Conservation (phyloP, 768 basidiomycete genomes). For the Xanthoconium purpureum region DNA sequence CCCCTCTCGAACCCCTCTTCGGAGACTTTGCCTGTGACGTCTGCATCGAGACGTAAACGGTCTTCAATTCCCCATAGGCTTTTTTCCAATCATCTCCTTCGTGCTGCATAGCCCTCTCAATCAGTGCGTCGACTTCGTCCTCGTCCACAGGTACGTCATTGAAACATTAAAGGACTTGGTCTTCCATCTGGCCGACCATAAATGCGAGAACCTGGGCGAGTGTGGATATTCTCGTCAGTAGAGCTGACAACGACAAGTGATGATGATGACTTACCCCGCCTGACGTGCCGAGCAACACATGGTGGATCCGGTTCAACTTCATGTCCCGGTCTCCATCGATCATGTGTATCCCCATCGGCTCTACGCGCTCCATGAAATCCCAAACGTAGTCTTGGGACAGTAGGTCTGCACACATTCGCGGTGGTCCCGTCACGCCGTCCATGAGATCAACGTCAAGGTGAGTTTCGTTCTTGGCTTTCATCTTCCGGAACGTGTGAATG, state of each 20-base stretch:
- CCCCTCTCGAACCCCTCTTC: too few relatives aligned
- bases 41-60: too few relatives aligned
- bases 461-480: background rate
- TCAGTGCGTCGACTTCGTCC: too few relatives aligned
- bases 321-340: background rate
- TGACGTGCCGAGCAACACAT: background rate
- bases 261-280: background rate
- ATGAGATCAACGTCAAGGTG: background rate
- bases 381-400: background rate
- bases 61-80: too few relatives aligned
- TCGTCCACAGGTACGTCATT: too few relatives aligned
- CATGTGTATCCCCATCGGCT: background rate
- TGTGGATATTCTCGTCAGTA: background rate
- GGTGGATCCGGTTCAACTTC: background rate
- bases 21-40: too few relatives aligned
- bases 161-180: too few relatives aligned
- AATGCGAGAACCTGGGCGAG: background rate
- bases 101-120: too few relatives aligned
- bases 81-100: too few relatives aligned
- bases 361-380: too few relatives aligned
- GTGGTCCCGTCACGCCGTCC: background rate
- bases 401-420: background rate
- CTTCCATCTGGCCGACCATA: background rate
- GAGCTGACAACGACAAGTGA: too few relatives aligned
- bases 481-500: background rate